Percentiles rank a stretch among this genome's conserved stretches.
phyloP scores from a whole-genome alignment of 495 filamentous ascomycete species.

The Neurospora sp. region DNA sequence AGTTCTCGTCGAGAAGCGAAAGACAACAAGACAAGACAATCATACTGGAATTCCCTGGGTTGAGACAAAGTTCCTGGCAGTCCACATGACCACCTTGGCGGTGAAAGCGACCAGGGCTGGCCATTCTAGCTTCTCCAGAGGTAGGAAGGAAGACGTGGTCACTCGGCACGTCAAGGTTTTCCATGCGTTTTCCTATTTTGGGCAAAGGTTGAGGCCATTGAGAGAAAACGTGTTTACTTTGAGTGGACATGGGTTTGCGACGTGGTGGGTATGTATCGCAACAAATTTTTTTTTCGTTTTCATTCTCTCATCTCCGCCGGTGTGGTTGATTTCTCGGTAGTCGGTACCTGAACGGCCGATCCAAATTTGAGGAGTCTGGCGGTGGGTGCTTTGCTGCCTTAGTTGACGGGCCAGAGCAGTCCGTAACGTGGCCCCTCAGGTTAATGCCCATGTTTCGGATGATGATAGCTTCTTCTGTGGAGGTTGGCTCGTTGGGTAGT shows the following conservation, averaged over 20 bases:
- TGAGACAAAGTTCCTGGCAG: background rate
- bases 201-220: background rate
- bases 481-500: background rate
- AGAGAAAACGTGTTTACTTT: background rate
- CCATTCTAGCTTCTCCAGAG: background rate
- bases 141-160: background rate
- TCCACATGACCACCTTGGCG: constrained; percentile 4
- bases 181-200: background rate
- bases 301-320: background rate
- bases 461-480: background rate
- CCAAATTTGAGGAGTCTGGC: background rate
- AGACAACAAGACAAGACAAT: background rate
- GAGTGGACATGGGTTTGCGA: background rate
- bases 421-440: background rate
- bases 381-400: background rate
- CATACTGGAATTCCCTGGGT: background rate
- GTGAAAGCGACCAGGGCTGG: constrained; percentile 1
- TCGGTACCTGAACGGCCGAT: background rate
- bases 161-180: background rate
- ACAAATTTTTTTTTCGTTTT: background rate
- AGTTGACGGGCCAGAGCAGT: background rate
- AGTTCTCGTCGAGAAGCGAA: background rate
- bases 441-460: background rate
- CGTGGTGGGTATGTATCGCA: background rate
- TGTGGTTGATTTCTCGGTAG: background rate